Evolutionary conservation across 2,329 filamentous ascomycete species (phyloP), one percentile per base, ranked within the genome.

Genomic region (Aspergillus floridensis): DNA sequence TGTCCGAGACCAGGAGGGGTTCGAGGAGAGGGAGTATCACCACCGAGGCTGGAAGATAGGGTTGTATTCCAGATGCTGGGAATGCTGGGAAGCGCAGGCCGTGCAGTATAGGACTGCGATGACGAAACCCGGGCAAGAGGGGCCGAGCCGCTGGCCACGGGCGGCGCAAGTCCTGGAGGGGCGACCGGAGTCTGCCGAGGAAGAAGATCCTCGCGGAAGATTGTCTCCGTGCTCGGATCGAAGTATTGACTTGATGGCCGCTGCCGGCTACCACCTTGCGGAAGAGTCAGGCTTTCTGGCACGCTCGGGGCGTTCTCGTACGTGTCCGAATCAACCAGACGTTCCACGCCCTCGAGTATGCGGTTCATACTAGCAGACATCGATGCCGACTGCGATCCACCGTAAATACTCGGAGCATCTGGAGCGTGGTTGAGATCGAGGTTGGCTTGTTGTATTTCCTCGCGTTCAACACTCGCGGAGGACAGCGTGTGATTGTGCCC

Each of bases 31-130:
- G 69, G 59, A 44, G 68, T 65, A 44, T 79, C 79, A 57, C 14
- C 16, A 19, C 75, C 76, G 7, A 77, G 66, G n/a, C 75, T 72
- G 16, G 79, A 75, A 1, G 79, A 72, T 58, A 81, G 79, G 26
- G 75, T 73, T 0, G 77, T 76, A 53, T 77, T 80, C 72, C 75
- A 80, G 49, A 82, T 76, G 38, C 75, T 78, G 10, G 78, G 76
- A 5, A 81, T 64, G 31, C 63, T 61, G 14, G 67, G 67, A 19
- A 75, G 66, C 6, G 70, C 52, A 16, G 69, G 68, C 16, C 70
- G 60, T 6, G 74, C 68, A 1, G 69, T 69, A 49, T 72, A 77
- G 16, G 73, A 70, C 24, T 74, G 72, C 24, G 72, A 65, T 8
- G 64, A 64, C 12, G 71, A 62, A 14, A 63, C 56, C 26, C 64